phyloP scores from a whole-genome alignment of 257 asterid species.

The Ehretia macrophylla region DNA sequence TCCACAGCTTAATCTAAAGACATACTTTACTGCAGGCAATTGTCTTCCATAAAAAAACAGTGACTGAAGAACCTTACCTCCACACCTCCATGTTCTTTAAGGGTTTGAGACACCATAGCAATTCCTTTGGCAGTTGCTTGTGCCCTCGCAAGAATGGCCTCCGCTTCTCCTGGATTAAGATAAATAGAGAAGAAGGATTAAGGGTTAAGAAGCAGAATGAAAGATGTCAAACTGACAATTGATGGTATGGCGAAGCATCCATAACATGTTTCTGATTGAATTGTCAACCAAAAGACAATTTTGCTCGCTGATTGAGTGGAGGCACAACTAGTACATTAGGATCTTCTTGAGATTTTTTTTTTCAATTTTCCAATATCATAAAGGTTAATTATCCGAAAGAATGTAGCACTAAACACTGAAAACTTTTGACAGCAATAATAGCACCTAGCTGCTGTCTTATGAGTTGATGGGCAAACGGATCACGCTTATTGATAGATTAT shows the following conservation, averaged over 20 bases:
- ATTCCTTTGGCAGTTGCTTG: slow-evolving; percentile 85
- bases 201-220: not conserved
- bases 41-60: not conserved
- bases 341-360: no score
- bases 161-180: slow-evolving; percentile 69
- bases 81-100: slow-evolving; percentile 56
- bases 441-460: no score
- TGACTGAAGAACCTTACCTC: slow-evolving; percentile 48
- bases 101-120: slow-evolving; percentile 60
- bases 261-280: not conserved
- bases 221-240: no score
- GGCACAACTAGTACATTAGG: no score
- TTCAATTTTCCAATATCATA: no score
- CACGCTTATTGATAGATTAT: no score
- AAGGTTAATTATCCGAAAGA: no score
- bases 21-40: not conserved
- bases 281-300: not conserved
- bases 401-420: no score
- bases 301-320: not conserved
- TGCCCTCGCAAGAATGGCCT: slow-evolving; percentile 83
- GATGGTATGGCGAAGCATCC: no score
- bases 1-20: no score
- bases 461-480: no score
- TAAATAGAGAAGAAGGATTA: not conserved
- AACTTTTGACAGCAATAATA: no score